Base-by-base conservation (phyloP, 805 yeast species). In the Soucietia sequanensis region DNA sequence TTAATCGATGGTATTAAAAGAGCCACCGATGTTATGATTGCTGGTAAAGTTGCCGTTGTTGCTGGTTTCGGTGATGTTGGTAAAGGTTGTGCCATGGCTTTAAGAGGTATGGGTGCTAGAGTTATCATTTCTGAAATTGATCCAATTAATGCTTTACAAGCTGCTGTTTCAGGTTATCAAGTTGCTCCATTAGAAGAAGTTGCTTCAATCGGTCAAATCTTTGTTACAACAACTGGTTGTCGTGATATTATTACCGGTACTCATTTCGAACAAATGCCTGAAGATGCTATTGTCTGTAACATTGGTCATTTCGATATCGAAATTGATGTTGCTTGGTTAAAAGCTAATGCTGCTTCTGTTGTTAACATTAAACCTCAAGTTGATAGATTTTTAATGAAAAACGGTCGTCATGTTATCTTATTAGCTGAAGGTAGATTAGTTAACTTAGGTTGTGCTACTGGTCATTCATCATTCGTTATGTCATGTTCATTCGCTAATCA, bases 31-130 rank as follows among this genome's bases (percentile, higher is more conserved):
- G 98, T 91, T 57, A 93, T 91, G 98, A 84, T 91, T 62, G 98
- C 97, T 53, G 99, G 99, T 76, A 91, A 91, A 78, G 93, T 87
- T 62, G 95, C 98, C 44, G 95, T 91, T 57, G 98, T 91, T 58
- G 97, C 96, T 45, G 99, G 99, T 74, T 91, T 82, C 78, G 99
- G 99, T 81, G 99, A 91, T 67, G 99, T 91, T 63, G 99, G 99
- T 77, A 91, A 91, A 78, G 99, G 99, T 70, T 91, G 99, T 81
- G 97, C 96, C 68, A 84, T 89, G 87, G 96, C 99, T 50, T 81
- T 93, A 60, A 84, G 87, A 75, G 90, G 95, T 65, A 90, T 91
- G 97, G 99, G 99, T 77, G 96, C 99, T 52, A 86, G 96, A 72
- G 99, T 91, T 56, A 79, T 93, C 51, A 89, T 91, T 60, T 84